phyloP scores from a whole-genome alignment of 2,329 filamentous ascomycete genomes.

The Sordariomycetes sp. region DNA sequence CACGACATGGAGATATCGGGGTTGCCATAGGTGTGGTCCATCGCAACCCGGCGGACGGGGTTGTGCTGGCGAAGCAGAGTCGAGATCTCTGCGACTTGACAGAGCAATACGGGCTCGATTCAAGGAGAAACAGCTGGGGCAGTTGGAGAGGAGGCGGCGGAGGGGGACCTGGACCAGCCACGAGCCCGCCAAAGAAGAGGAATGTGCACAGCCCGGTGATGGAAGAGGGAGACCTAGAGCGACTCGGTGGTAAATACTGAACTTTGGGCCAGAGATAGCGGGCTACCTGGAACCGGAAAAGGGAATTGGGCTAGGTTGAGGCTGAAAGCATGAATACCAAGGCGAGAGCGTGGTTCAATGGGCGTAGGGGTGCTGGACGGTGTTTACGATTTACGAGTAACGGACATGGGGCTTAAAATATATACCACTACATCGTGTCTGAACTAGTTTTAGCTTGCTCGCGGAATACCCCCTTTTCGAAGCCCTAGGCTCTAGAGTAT shows the following conservation, averaged over 20 bases:
- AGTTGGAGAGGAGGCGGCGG: constrained; percentile 15
- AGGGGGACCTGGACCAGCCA: constrained; percentile 5
- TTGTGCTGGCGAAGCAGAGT: constrained; percentile 12
- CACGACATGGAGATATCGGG: constrained; percentile 6
- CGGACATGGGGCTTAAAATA: too few relatives aligned
- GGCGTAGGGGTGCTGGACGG: too few relatives aligned
- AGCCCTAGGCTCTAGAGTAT: too few relatives aligned
- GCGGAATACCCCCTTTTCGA: too few relatives aligned
- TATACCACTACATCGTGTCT: too few relatives aligned
- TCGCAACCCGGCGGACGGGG: constrained; percentile 7
- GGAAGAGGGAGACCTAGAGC: constrained; percentile 15
- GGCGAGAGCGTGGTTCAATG: too few relatives aligned
- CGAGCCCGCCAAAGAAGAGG: constrained; percentile 5
- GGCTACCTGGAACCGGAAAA: constrained; percentile 1
- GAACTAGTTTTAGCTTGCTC: too few relatives aligned
- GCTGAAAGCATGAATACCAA: too few relatives aligned
- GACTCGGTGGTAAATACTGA: constrained; percentile 16
- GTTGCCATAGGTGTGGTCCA: constrained; percentile 8
- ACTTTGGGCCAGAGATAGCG: neutral
- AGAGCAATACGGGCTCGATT: constrained; percentile 18
- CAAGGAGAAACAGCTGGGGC: constrained; percentile 20
- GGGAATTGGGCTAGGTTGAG: too few relatives aligned
- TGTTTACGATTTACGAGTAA: too few relatives aligned
- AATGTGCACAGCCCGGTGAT: constrained; percentile 8
- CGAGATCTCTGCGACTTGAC: constrained; percentile 19